These are phyloP conservation scores for Aspergillus sclerotialis DNA, from an alignment of 2,329 filamentous ascomycete species.

Conservation along the genomic window DNA sequence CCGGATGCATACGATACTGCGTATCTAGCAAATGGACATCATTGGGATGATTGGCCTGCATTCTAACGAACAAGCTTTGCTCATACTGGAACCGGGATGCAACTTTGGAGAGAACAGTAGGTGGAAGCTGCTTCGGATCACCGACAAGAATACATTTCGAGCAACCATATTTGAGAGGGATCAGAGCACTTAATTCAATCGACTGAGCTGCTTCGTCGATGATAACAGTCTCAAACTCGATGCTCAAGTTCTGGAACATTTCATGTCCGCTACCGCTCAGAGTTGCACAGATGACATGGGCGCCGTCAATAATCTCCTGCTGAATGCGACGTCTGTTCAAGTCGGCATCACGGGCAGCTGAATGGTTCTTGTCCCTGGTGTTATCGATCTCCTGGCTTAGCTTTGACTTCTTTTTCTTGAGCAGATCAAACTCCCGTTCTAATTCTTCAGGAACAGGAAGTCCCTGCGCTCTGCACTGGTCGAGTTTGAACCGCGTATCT, in stretches of 20 bases:
- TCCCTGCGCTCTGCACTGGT: constrained; percentile 54
- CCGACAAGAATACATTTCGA: constrained; percentile 95
- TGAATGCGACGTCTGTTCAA: constrained; percentile 77
- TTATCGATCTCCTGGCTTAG: constrained; percentile 81
- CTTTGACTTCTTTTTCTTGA: constrained; percentile 68
- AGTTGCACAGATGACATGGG: constrained; percentile 90
- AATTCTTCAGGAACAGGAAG: constrained; percentile 44
- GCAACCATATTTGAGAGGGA: constrained; percentile 94
- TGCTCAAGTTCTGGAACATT: constrained; percentile 88
- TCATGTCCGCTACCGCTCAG: constrained; percentile 94
- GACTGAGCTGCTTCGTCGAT: constrained; percentile 98
- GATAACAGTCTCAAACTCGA: constrained; percentile 97
- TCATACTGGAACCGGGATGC: constrained; percentile 92
- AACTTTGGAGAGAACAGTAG: constrained; percentile 89
- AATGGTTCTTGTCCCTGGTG: constrained; percentile 77
- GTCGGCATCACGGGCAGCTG: constrained; percentile 74
- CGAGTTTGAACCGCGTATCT: constrained; percentile 63
- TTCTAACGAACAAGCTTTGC: constrained; percentile 95
- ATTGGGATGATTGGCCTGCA: constrained; percentile 85
- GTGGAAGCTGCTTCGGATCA: constrained; percentile 94
- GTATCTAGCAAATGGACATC: constrained; percentile 93
- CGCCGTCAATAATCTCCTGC: constrained; percentile 82
- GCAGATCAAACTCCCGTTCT: constrained; percentile 67
- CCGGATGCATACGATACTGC: constrained; percentile 98
- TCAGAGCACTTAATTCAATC: constrained; percentile 91